These are phyloP conservation scores for Didymellaceae sp. DNA, from an alignment of 2,329 filamentous ascomycete genomes.

Conservation along the genomic window DNA sequence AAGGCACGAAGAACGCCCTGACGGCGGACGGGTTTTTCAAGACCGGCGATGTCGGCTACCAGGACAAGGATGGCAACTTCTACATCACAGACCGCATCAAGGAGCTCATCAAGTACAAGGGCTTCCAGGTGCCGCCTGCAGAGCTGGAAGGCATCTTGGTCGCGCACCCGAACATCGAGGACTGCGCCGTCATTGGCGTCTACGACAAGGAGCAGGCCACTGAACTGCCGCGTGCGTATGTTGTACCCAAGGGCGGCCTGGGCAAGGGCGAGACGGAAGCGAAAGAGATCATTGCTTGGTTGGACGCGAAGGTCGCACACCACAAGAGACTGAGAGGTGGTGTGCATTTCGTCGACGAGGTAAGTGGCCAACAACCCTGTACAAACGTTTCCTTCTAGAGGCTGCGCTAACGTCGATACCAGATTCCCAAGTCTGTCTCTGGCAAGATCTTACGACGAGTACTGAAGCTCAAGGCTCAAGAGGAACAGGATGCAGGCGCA, in stretches of 20 bases:
- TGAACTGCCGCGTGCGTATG: conserved; percentile 51
- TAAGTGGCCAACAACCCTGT: not conserved
- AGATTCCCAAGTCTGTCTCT: conserved; percentile 56
- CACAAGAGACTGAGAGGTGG: conserved; percentile 57
- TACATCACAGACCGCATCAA: conserved; percentile 82
- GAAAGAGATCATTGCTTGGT: conserved; percentile 52
- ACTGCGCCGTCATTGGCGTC: conserved; percentile 53
- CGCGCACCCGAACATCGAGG: conserved; percentile 51
- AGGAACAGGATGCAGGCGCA: conserved; percentile 45
- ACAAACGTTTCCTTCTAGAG: not conserved
- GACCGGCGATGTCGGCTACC: conserved; percentile 84
- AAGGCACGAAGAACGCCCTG: conserved; percentile 73
- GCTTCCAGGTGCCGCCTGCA: conserved; percentile 57
- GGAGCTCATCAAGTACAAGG: conserved; percentile 53
- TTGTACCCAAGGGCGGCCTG: conserved; percentile 43
- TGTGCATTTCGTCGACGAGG: conserved; percentile 52
- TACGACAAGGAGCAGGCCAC: conserved; percentile 55
- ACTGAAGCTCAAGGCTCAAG: conserved; percentile 52
- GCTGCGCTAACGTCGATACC: not conserved
- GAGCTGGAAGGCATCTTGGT: conserved; percentile 56
- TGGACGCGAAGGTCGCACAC: conserved; percentile 52
- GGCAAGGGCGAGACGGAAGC: conserved; percentile 41
- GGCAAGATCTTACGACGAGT: conserved; percentile 57
- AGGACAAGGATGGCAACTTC: conserved; percentile 79
- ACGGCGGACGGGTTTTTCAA: conserved; percentile 84